phyloP scores from a whole-genome alignment of 768 basidiomycete species.

The Termitomyces sp. region DNA sequence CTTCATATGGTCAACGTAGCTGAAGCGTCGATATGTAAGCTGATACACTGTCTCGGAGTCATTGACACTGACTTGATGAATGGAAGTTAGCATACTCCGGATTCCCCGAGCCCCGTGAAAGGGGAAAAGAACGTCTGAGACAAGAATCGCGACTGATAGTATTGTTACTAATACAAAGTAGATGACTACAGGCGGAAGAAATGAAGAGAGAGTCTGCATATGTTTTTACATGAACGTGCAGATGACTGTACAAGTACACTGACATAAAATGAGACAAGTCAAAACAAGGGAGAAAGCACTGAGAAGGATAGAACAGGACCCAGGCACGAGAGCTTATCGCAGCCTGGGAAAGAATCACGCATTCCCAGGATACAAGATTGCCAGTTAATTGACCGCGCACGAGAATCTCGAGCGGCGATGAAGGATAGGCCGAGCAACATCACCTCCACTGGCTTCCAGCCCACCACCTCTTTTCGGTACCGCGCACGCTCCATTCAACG shows the following conservation, averaged over 20 bases:
- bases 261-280: not conserved
- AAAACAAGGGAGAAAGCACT: not conserved
- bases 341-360: not conserved
- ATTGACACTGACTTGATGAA: not conserved
- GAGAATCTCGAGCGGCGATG: not conserved
- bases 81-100: not conserved
- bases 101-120: not conserved
- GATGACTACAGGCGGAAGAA: not conserved
- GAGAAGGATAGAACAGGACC: not conserved
- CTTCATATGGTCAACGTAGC: too few species aligned
- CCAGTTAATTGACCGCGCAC: not conserved
- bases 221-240: not conserved
- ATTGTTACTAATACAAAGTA: not conserved
- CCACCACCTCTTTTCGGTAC: constrained; percentile 76
- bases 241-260: not conserved
- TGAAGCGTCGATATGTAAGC: too few species aligned
- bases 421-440: not conserved
- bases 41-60: not conserved
- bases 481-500: constrained; percentile 75
- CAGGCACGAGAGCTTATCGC: too few species aligned
- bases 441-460: constrained; percentile 44
- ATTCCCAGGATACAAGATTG: not conserved
- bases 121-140: too few species aligned
- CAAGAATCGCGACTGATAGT: not conserved
- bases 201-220: not conserved